Evolutionary conservation across 495 filamentous ascomycete species (phyloP), one percentile per base, ranked within the genome.

Genomic region (Aspergillus nanangensis): DNA sequence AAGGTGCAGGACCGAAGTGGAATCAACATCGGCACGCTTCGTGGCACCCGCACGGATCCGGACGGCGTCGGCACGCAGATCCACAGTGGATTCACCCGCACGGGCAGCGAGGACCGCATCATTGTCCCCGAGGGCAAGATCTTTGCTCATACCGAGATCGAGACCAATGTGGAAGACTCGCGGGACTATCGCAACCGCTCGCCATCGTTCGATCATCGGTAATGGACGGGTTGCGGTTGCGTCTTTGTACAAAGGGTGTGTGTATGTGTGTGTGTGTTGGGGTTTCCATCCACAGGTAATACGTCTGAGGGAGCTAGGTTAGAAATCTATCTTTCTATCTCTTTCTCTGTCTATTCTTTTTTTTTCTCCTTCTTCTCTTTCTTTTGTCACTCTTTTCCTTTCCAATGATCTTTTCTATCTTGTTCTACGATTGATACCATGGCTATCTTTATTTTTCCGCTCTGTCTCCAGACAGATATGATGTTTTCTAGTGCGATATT

Each of bases 101-200:
- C 54, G 13, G 52, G 52, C 7, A 66, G 64, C 15, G 56, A 70
- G 37, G 66, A 70, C 23, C 41, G 65, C 0, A 66, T 70, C 25
- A 61, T 70, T 24, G 31, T 67, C 20, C 66, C 65, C 3, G 55
- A 67, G 8, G 65, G 65, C 5, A 66, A 61, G 55, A 70, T 70
- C 37, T 59, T 58, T 29, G 45, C 62, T 5, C 60, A 63, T 13
- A 70, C 66, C 8, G 56, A 66, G 52, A 68, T 70, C 35, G 59
- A 66, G 48, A 66, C 65, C 13, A 69, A 58, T 11, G 52, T 69
- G 11, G 65, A 69, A 42, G 42, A 57, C 8, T 53, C 48, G 44
- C 38, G 40, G 24, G 54, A 55, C 23, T 56, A 38, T 34, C 3
- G 3, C 18, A 9, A 8, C 15, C 21, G 3, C 8, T 29, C 38